Evolutionary conservation across 176 grass and related monocot species (phyloP).

Genomic region (Cocos nucifera): DNA sequence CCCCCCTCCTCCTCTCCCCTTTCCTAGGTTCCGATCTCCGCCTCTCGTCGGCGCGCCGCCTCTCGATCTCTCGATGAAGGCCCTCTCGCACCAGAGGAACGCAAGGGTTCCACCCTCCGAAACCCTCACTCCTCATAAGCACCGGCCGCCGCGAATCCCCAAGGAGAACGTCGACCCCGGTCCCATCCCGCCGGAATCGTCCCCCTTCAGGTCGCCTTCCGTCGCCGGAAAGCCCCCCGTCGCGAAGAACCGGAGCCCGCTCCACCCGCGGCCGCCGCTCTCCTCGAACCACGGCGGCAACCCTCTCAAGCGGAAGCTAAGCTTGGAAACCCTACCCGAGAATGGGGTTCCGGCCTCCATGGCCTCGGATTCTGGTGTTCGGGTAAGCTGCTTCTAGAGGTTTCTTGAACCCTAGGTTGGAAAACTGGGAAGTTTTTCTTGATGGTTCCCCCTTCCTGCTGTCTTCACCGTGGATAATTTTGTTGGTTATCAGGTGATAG

Average conservation of each 20-base stretch:
- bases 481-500: constrained; percentile 14
- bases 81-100: constrained; percentile 4
- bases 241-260: constrained; percentile 41
- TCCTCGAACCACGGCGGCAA: constrained; percentile 19
- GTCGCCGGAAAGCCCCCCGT: constrained; percentile 24
- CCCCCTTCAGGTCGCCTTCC: constrained; percentile 39
- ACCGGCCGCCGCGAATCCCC: constrained; percentile 13
- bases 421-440: too few relatives aligned
- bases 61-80: constrained; percentile 16
- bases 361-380: constrained; percentile 46
- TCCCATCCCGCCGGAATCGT: constrained; percentile 7
- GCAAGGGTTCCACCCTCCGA: constrained; percentile 15
- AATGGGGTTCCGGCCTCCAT: constrained; percentile 11
- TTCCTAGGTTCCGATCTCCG: background rate
- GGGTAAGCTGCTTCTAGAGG: constrained; percentile 12
- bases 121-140: constrained; percentile 13
- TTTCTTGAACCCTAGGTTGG: too few relatives aligned
- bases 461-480: background rate
- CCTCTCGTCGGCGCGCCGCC: background rate
- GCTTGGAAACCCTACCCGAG: constrained; percentile 14
- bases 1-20: background rate
- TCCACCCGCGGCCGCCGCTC: constrained; percentile 25
- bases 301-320: constrained; percentile 65
- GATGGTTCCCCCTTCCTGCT: background rate
- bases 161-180: constrained; percentile 27